phyloP scores from a whole-genome alignment of 768 basidiomycete species.

The Psilocybe subaeruginosa region DNA sequence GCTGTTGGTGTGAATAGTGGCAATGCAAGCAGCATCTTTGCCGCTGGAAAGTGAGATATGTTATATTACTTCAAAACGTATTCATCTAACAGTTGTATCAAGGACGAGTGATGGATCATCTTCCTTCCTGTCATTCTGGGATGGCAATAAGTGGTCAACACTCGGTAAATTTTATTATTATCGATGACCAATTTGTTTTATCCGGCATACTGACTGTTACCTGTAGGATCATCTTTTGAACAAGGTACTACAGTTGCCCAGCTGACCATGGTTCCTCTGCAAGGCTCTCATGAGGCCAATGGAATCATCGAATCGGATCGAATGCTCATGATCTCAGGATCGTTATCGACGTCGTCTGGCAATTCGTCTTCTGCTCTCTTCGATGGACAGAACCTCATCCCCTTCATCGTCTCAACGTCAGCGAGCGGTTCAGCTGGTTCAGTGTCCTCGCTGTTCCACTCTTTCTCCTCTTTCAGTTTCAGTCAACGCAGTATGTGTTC shows the following conservation, averaged over 20 bases:
- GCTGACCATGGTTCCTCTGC: constrained; percentile 88
- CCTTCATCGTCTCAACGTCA: constrained; percentile 76
- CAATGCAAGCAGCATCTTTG: constrained; percentile 85
- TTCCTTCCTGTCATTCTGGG: constrained; percentile 83
- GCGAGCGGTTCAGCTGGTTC: constrained; percentile 69
- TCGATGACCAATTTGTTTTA: background rate
- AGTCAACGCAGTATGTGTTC: constrained; percentile 60
- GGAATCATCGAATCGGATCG: constrained; percentile 81
- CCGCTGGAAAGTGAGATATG: constrained; percentile 76
- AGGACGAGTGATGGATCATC: constrained; percentile 61
- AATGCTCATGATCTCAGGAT: constrained; percentile 88
- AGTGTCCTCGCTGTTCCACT: constrained; percentile 82
- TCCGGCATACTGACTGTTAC: constrained; percentile 1
- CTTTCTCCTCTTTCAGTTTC: constrained; percentile 78
- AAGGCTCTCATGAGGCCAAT: constrained; percentile 71
- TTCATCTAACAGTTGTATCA: background rate
- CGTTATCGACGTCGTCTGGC: constrained; percentile 69
- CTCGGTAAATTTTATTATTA: constrained; percentile 48
- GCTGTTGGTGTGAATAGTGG: constrained; percentile 84
- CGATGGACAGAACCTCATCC: constrained; percentile 82
- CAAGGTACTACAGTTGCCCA: constrained; percentile 73
- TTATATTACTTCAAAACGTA: background rate
- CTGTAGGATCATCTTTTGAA: constrained; percentile 57
- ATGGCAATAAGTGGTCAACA: constrained; percentile 76
- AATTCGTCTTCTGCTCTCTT: constrained; percentile 85